Evolutionary conservation across 2,329 filamentous ascomycete genomes (phyloP).

Genomic region (Geoglossum cookeanum): DNA sequence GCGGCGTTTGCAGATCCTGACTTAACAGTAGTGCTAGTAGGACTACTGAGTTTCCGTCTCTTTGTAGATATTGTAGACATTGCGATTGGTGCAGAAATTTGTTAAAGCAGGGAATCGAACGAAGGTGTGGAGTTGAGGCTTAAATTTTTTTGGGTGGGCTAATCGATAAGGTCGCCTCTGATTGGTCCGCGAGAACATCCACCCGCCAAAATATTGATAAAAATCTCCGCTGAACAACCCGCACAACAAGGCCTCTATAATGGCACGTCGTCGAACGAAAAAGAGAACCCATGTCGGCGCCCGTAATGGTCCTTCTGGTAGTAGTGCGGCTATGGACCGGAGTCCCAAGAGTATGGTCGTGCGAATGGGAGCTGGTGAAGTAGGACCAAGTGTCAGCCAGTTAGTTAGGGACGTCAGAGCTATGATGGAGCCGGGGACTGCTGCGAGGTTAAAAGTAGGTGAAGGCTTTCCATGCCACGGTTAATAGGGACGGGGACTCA

Average conservation of each 20-base stretch:
- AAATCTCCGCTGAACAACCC: background rate
- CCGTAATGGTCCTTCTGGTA: constrained; percentile 35
- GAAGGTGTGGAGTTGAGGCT: background rate
- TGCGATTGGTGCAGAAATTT: background rate
- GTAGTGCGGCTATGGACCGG: constrained; percentile 38
- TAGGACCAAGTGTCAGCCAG: constrained; percentile 80
- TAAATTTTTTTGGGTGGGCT: background rate
- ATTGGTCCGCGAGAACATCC: background rate
- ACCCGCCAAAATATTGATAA: background rate
- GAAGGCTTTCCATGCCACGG: background rate
- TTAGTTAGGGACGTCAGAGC: constrained; percentile 75
- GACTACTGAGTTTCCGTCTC: background rate
- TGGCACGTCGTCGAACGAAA: constrained; percentile 69
- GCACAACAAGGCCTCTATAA: constrained; percentile 18
- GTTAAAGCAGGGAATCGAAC: background rate
- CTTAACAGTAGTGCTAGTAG: background rate
- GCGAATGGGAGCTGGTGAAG: constrained; percentile 82
- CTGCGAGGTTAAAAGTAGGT: constrained; percentile 54
- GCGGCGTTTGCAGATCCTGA: background rate
- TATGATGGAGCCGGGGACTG: constrained; percentile 94
- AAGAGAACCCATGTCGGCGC: constrained; percentile 71
- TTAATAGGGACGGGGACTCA: background rate
- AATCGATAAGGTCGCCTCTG: background rate
- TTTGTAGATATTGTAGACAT: background rate
- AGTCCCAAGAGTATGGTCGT: constrained; percentile 96